A percentile compares a stretch with the other conserved stretches of the same genome.
Evolutionary conservation across 176 grass and related monocot genomes (phyloP).

Genomic region (Phoenix roebelenii): DNA sequence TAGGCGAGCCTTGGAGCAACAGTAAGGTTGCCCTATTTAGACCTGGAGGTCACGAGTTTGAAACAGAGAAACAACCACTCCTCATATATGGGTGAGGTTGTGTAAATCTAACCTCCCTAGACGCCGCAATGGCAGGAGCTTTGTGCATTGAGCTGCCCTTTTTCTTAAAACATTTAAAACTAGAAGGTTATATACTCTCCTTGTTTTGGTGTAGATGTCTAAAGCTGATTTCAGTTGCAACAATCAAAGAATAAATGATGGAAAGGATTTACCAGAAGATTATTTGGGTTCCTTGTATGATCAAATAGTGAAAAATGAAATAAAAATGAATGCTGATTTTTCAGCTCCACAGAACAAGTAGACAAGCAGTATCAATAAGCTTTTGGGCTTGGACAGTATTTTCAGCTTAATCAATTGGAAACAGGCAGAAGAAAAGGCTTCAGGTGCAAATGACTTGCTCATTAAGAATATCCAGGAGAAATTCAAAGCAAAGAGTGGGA

Average conservation of each 20-base stretch:
- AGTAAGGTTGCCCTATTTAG: too few species aligned
- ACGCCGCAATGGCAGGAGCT: too few species aligned
- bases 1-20: too few species aligned
- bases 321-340: constrained; percentile 90
- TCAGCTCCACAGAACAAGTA: constrained; percentile 51
- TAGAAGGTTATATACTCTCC: too few species aligned
- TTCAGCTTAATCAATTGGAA: constrained; percentile 80
- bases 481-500: constrained; percentile 88
- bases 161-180: too few species aligned
- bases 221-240: constrained; percentile 89
- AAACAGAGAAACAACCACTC: too few species aligned
- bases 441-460: constrained; percentile 83
- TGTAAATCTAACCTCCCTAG: too few species aligned
- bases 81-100: too few species aligned
- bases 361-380: constrained; percentile 64
- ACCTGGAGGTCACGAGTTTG: too few species aligned
- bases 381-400: constrained; percentile 91
- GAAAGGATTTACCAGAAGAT: constrained; percentile 90
- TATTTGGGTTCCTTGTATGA: constrained; percentile 75
- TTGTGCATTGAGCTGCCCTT: too few species aligned
- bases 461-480: constrained; percentile 95
- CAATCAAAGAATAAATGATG: constrained; percentile 88
- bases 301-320: constrained; percentile 94
- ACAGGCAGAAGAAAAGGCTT: constrained; percentile 77
- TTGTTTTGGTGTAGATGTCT: constrained; percentile 56